These are phyloP conservation scores for Gastrolobium bilobum DNA, from an alignment of 306 rosid genomes.

Conservation along the genomic window DNA sequence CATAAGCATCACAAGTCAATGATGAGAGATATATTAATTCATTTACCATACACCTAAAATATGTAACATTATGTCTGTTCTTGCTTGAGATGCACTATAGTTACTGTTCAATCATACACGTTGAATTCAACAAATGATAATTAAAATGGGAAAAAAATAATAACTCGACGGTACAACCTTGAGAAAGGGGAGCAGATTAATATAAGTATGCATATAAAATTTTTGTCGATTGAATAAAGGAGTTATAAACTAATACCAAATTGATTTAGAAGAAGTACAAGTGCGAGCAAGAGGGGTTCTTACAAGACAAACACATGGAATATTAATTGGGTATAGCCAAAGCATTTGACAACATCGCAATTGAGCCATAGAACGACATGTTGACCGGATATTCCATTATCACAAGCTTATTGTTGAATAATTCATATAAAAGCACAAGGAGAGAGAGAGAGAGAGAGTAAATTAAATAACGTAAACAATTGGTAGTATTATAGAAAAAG, in stretches of 20 bases:
- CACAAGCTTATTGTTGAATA: conserved; percentile 61
- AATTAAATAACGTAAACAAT: conserved; percentile 28
- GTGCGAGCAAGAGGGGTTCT: conserved; percentile 35
- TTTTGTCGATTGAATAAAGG: conserved; percentile 7
- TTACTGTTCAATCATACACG: conserved; percentile 42
- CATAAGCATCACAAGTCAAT: conserved; percentile 49
- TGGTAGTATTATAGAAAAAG: conserved; percentile 9
- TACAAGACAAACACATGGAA: conserved; percentile 87
- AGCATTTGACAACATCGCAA: conserved; percentile 76
- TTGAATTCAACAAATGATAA: background rate
- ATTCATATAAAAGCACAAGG: conserved; percentile 47
- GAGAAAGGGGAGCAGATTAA: conserved; percentile 27
- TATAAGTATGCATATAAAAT: background rate
- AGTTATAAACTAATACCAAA: conserved; percentile 26
- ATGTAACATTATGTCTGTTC: conserved; percentile 59
- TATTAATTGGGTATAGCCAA: conserved; percentile 63
- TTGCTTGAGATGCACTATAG: conserved; percentile 52
- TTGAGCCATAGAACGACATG: conserved; percentile 82
- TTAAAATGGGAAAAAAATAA: background rate
- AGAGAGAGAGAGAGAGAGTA: background rate
- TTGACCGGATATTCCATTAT: conserved; percentile 78
- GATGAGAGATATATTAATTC: conserved; percentile 31
- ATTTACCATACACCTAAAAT: conserved; percentile 41
- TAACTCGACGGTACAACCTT: conserved; percentile 4
- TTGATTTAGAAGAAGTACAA: conserved; percentile 15